A percentile compares a stretch with the other conserved stretches of the same genome.
These are phyloP conservation scores for Hypomontagnella monticulosa DNA, from an alignment of 495 filamentous ascomycete genomes.

Conservation along the genomic window DNA sequence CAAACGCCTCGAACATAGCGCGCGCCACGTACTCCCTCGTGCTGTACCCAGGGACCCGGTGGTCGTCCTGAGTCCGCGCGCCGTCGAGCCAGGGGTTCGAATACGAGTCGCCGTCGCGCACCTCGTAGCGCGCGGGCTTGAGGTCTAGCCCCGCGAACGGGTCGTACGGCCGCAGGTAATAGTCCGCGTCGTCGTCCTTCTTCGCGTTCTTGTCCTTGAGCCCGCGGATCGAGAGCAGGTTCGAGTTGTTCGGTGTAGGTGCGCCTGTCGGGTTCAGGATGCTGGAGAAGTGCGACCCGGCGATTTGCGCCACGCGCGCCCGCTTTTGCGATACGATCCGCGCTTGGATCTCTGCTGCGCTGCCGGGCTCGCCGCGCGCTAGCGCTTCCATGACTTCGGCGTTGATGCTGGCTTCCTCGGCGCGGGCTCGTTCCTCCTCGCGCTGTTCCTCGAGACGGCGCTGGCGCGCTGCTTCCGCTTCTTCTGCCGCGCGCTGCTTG, in stretches of 20 bases:
- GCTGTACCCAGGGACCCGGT: slow-evolving; percentile 84
- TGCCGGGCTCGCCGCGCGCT: slow-evolving; percentile 57
- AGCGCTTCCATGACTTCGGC: slow-evolving; percentile 62
- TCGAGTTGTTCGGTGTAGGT: slow-evolving; percentile 42
- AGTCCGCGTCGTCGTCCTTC: slow-evolving; percentile 45
- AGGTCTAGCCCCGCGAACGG: slow-evolving; percentile 82
- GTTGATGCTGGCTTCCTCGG: slow-evolving; percentile 57
- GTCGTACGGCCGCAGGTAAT: slow-evolving; percentile 74
- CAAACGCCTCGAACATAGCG: slow-evolving; percentile 87
- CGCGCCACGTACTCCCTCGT: slow-evolving; percentile 81
- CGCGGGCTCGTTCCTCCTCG: slow-evolving; percentile 61
- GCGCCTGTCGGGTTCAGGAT: slow-evolving; percentile 37
- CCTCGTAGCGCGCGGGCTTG: slow-evolving; percentile 71
- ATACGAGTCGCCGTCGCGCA: slow-evolving; percentile 68
- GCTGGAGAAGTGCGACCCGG: slow-evolving; percentile 28
- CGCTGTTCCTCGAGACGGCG: slow-evolving; percentile 67
- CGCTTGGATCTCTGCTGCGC: slow-evolving; percentile 63
- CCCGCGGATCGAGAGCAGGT: slow-evolving; percentile 72
- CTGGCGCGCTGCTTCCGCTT: slow-evolving; percentile 65
- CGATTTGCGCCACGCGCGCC: slow-evolving; percentile 49
- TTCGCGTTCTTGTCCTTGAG: slow-evolving; percentile 66
- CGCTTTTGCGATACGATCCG: slow-evolving; percentile 78
- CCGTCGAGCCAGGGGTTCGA: slow-evolving; percentile 67
- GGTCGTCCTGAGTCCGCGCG: slow-evolving; percentile 65
- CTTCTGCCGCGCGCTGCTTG: slow-evolving; percentile 50